Percentiles rank a stretch among this genome's conserved stretches.
phyloP scores from a whole-genome alignment of 2,329 filamentous ascomycete genomes.

The Pleoardoris graminearum region DNA sequence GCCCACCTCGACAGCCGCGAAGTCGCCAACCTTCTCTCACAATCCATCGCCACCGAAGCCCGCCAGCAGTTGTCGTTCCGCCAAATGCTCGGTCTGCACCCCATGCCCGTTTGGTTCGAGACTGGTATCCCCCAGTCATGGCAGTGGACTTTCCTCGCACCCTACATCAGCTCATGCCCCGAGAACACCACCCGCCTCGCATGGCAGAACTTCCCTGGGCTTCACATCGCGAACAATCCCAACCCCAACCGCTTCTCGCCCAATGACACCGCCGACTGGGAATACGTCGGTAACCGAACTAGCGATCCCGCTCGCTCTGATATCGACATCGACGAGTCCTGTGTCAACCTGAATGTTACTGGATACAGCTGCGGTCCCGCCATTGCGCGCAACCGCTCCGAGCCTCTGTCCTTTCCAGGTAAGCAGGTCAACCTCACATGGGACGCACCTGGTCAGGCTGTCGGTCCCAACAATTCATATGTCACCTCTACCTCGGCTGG shows the following conservation, averaged over 20 bases:
- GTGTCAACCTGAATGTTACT: constrained; percentile 59
- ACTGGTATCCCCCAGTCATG: constrained; percentile 80
- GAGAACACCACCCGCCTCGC: constrained; percentile 71
- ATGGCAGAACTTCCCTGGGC: constrained; percentile 82
- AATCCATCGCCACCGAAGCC: constrained; percentile 77
- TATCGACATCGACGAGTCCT: constrained; percentile 55
- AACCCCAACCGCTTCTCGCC: constrained; percentile 71
- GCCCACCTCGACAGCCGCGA: constrained; percentile 76
- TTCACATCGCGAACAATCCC: constrained; percentile 74
- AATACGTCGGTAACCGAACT: constrained; percentile 64
- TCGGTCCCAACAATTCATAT: constrained; percentile 84
- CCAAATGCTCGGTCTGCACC: constrained; percentile 77
- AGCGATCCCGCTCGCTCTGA: constrained; percentile 58
- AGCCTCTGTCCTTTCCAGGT: constrained; percentile 74
- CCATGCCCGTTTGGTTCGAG: constrained; percentile 83
- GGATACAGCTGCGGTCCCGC: constrained; percentile 64
- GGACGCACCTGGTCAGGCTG: constrained; percentile 68
- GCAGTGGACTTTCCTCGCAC: constrained; percentile 80
- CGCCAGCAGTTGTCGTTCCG: constrained; percentile 85
- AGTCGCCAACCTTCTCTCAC: constrained; percentile 71
- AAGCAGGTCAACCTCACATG: constrained; percentile 71
- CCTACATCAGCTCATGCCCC: constrained; percentile 79
- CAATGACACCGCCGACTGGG: constrained; percentile 63
- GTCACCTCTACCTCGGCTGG: constrained; percentile 64
- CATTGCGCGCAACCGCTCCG: constrained; percentile 69